A percentile compares a stretch with the other conserved stretches of the same genome.
phyloP scores from a whole-genome alignment of 371 early-diverging fungal species.

The Phascolomyces articulosus region DNA sequence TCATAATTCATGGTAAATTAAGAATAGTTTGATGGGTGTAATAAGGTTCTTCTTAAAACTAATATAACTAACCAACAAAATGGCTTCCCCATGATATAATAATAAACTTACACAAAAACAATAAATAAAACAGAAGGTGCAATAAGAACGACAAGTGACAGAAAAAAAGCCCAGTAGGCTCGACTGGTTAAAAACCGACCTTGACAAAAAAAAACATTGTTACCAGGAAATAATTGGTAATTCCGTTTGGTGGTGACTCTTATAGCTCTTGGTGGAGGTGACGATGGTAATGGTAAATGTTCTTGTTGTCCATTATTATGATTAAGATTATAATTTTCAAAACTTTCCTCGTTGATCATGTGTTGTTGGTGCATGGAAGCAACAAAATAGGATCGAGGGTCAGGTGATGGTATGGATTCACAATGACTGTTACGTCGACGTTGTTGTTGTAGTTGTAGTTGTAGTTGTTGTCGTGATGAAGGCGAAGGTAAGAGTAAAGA shows the following conservation, averaged over 20 bases:
- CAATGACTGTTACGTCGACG: too few relatives aligned
- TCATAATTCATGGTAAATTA: too few relatives aligned
- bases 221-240: constrained; percentile 44
- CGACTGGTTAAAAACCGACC: constrained; percentile 75
- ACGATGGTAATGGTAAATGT: background rate
- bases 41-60: too few relatives aligned
- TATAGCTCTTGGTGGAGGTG: background rate
- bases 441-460: too few relatives aligned
- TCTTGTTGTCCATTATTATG: background rate
- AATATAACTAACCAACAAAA: too few relatives aligned
- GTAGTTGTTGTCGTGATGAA: too few relatives aligned
- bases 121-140: constrained; percentile 70
- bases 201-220: constrained; percentile 61
- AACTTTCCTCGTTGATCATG: background rate
- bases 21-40: too few relatives aligned
- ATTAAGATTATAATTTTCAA: constrained; percentile 2
- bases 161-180: constrained; percentile 66
- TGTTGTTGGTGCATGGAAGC: background rate
- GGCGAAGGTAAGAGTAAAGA: background rate
- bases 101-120: constrained; percentile 64
- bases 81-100: too few relatives aligned
- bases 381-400: background rate
- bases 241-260: constrained; percentile 11
- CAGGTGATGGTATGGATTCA: background rate
- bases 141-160: constrained; percentile 64